Evolutionary conservation across 371 early-diverging fungal genomes (phyloP).

Genomic region (Rhizomucor pusillus): DNA sequence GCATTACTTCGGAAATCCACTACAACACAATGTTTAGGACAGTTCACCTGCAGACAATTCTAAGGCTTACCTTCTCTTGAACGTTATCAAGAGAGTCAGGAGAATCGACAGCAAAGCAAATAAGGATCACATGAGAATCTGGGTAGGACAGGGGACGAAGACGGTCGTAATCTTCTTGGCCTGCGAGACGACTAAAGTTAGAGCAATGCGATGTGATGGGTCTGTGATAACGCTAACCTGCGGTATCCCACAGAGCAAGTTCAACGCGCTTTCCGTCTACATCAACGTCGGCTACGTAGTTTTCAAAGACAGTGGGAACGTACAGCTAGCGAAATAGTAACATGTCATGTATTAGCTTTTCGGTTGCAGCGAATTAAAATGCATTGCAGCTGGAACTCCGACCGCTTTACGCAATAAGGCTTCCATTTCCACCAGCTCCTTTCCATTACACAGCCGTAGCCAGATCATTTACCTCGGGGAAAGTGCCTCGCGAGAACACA

Average conservation of each 20-base stretch:
- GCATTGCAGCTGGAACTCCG: too few relatives aligned
- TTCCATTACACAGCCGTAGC: background rate
- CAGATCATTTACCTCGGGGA: slow-evolving; percentile 70
- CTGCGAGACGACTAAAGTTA: slow-evolving; percentile 34
- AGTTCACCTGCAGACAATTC: background rate
- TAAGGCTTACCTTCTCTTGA: slow-evolving; percentile 66
- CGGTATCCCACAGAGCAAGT: slow-evolving; percentile 98
- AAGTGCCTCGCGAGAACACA: slow-evolving; percentile 83
- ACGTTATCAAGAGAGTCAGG: slow-evolving; percentile 96
- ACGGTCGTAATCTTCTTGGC: slow-evolving; percentile 94
- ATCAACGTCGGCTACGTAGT: slow-evolving; percentile 91
- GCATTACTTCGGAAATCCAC: slow-evolving; percentile 94
- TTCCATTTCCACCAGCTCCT: too few relatives aligned
- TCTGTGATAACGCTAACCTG: slow-evolving; percentile 55
- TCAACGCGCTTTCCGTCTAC: slow-evolving; percentile 92
- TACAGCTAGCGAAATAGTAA: slow-evolving; percentile 38
- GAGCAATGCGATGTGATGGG: background rate
- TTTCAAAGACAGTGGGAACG: slow-evolving; percentile 97
- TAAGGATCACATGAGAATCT: slow-evolving; percentile 95
- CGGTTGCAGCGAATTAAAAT: too few relatives aligned
- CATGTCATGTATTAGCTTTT: too few relatives aligned
- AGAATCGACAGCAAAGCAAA: slow-evolving; percentile 92
- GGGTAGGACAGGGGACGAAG: slow-evolving; percentile 97
- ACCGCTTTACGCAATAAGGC: too few relatives aligned
- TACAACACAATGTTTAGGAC: slow-evolving; percentile 20